Evolutionary conservation across 1,139 yeast genomes (phyloP).

Genomic region (Saccharomyces hybrid): DNA sequence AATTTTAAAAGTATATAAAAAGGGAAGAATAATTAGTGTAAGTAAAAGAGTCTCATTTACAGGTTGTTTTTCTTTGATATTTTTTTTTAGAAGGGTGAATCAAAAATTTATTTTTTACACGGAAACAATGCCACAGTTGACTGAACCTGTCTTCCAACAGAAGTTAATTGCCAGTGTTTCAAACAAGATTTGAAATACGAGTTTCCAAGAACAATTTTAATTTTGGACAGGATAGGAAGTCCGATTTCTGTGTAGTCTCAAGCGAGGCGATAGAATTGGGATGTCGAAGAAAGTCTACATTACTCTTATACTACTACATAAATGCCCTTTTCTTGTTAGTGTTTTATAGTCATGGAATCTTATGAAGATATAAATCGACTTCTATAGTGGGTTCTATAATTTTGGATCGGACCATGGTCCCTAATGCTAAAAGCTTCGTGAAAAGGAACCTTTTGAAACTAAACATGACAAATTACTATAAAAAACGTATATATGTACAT

Average conservation of each 20-base stretch:
- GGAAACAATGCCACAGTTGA: conserved; percentile 36
- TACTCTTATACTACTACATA: conserved; percentile 7
- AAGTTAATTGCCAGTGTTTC: conserved; percentile 35
- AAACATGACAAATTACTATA: neutral
- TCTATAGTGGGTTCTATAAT: neutral
- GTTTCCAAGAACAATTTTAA: conserved; percentile 31
- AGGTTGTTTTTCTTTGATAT: neutral
- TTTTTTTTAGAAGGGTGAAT: conserved; percentile 26
- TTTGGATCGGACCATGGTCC: neutral
- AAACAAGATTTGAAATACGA: conserved; percentile 27
- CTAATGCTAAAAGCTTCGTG: neutral
- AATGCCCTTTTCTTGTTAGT: neutral
- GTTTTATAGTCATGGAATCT: neutral
- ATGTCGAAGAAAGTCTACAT: conserved; percentile 35
- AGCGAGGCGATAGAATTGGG: conserved; percentile 29
- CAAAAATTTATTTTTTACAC: conserved; percentile 22
- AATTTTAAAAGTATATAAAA: neutral
- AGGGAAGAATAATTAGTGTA: neutral
- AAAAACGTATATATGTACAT: neutral
- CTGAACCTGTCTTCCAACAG: conserved; percentile 31
- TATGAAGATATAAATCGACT: neutral
- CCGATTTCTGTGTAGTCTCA: conserved; percentile 30
- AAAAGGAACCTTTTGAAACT: neutral
- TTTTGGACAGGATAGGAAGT: conserved; percentile 33
- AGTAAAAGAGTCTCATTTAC: neutral